These are phyloP conservation scores for Epichloe sibirici DNA, from an alignment of 2,329 filamentous ascomycete genomes.

Conservation along the genomic window DNA sequence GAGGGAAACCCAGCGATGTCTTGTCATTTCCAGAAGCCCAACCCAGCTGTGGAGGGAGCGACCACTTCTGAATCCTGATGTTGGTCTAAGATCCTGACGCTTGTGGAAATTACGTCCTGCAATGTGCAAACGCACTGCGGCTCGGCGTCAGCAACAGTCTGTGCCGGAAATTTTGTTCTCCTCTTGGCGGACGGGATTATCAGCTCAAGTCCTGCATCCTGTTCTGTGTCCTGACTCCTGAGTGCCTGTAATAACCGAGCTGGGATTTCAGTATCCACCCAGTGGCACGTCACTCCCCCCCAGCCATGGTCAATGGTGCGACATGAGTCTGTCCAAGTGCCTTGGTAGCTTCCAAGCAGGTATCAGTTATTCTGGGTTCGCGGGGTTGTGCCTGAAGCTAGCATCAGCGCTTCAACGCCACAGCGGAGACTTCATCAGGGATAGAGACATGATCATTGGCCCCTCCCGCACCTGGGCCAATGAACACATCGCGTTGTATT, in stretches of 20 bases:
- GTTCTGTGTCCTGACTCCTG: not conserved
- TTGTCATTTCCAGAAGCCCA: too few species aligned
- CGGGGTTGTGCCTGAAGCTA: constrained; percentile 4
- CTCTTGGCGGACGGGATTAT: too few species aligned
- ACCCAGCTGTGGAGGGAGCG: too few species aligned
- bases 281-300: not conserved
- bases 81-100: too few species aligned
- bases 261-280: not conserved
- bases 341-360: not conserved
- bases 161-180: too few species aligned
- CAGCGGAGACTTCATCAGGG: not conserved
- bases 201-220: too few species aligned
- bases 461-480: not conserved
- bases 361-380: not conserved
- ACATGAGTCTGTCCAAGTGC: constrained; percentile 1
- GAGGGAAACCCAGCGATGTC: too few species aligned
- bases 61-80: too few species aligned
- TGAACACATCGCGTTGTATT: not conserved
- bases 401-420: not conserved
- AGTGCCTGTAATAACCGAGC: not conserved
- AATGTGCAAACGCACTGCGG: too few species aligned
- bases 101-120: too few species aligned
- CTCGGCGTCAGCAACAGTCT: too few species aligned
- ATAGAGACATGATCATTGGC: not conserved
- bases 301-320: constrained; percentile 1